phyloP scores from a whole-genome alignment of 192 early-diverging fungal genomes.

The Coemansia sp. region DNA sequence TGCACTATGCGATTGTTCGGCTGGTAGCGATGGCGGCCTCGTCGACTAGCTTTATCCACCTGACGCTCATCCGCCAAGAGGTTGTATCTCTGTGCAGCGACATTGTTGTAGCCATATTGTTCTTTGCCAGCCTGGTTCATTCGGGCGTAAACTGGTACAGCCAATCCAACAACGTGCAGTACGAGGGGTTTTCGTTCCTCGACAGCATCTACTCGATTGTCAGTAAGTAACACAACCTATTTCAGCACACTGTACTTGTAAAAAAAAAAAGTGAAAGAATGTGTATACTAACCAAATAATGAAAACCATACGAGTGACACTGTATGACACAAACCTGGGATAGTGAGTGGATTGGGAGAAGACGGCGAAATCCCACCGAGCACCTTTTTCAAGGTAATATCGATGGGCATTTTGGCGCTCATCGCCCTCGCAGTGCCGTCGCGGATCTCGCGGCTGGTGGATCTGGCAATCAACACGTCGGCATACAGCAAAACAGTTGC shows the following conservation, averaged over 20 bases:
- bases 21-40: constrained; percentile 26
- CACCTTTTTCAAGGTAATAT: constrained; percentile 41
- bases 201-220: constrained; percentile 53
- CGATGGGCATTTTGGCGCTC: constrained; percentile 41
- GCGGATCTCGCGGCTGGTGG: constrained; percentile 33
- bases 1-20: constrained; percentile 34
- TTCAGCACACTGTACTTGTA: neutral
- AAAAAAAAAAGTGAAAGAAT: no score
- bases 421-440: constrained; percentile 51
- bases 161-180: constrained; percentile 19
- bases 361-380: constrained; percentile 41
- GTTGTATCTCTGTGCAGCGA: constrained; percentile 35
- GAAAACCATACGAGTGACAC: neutral
- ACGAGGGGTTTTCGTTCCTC: constrained; percentile 33
- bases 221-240: constrained; percentile 34
- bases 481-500: constrained; percentile 36
- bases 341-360: constrained; percentile 36
- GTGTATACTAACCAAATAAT: no score
- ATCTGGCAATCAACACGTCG: constrained; percentile 41
- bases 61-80: constrained; percentile 40
- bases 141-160: constrained; percentile 50
- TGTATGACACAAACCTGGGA: constrained; percentile 1
- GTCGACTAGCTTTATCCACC: constrained; percentile 15
- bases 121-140: constrained; percentile 46
- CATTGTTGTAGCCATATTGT: constrained; percentile 37